Conservation (phyloP, 164 flowering plant species). For the Santalum album region DNA sequence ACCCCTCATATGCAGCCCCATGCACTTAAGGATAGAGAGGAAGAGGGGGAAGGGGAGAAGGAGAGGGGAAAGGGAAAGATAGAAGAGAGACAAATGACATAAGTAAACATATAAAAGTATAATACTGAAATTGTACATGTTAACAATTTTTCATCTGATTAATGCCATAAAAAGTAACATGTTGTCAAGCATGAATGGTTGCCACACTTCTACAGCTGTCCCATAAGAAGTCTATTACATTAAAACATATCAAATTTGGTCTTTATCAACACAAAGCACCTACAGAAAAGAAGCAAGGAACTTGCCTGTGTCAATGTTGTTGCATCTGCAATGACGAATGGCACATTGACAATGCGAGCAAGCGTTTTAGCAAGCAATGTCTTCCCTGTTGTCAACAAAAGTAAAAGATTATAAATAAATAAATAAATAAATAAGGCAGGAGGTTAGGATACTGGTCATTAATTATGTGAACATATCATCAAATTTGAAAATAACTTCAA, state of each 20-base stretch:
- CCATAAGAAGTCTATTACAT: background rate
- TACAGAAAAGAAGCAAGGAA: slow-evolving; percentile 1
- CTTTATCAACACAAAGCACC: background rate
- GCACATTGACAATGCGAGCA: slow-evolving; percentile 41
- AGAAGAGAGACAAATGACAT: too few relatives aligned
- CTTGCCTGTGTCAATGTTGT: slow-evolving; percentile 39
- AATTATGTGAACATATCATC: background rate
- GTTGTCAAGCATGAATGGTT: too few relatives aligned
- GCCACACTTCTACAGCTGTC: background rate
- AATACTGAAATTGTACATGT: too few relatives aligned
- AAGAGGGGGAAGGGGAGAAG: too few relatives aligned
- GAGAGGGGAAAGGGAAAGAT: too few relatives aligned
- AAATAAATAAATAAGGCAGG: background rate
- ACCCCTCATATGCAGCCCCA: too few relatives aligned
- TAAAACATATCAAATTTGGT: background rate
- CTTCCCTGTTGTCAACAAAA: slow-evolving; percentile 32
- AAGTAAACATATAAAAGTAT: too few relatives aligned
- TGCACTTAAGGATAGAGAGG: too few relatives aligned
- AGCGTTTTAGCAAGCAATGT: slow-evolving; percentile 43
- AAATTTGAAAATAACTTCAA: background rate
- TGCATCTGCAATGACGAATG: slow-evolving; percentile 38
- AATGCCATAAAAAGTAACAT: too few relatives aligned
- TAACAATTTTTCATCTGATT: too few relatives aligned
- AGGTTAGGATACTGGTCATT: background rate
- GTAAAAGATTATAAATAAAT: slow-evolving; percentile 1